phyloP scores from a whole-genome alignment of 1,284 basidiomycete species.

The Leccinum pachyderme region DNA sequence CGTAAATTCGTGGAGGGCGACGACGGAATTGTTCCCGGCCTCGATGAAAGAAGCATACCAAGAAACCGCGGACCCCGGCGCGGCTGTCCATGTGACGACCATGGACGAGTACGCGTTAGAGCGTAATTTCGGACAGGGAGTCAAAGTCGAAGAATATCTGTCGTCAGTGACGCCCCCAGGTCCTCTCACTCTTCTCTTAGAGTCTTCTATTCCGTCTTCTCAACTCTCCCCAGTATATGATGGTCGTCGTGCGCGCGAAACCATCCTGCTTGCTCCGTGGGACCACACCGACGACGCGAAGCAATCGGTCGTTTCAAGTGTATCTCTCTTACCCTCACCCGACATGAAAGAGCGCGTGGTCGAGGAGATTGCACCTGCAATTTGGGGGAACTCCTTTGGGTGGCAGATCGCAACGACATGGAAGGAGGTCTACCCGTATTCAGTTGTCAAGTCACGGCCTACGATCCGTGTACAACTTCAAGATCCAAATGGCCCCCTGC shows the following conservation, averaged over 20 bases:
- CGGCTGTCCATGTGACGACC: neutral
- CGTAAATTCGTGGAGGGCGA: slow-evolving; percentile 65
- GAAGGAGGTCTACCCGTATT: slow-evolving; percentile 25
- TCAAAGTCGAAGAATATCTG: slow-evolving; percentile 57
- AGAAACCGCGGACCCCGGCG: slow-evolving; percentile 11
- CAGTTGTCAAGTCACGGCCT: slow-evolving; percentile 3
- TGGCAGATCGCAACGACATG: slow-evolving; percentile 22
- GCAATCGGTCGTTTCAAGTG: slow-evolving; percentile 7
- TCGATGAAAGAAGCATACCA: slow-evolving; percentile 42
- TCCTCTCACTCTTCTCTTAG: slow-evolving; percentile 45
- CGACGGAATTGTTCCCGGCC: slow-evolving; percentile 48
- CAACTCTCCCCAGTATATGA: slow-evolving; percentile 49
- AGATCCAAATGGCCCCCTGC: slow-evolving; percentile 4
- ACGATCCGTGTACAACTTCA: slow-evolving; percentile 5
- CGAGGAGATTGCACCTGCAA: slow-evolving; percentile 37
- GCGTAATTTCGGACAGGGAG: neutral
- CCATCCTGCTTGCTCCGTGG: slow-evolving; percentile 52
- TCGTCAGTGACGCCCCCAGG: slow-evolving; percentile 69
- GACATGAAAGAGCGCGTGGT: slow-evolving; percentile 36
- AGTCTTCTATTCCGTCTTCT: slow-evolving; percentile 38
- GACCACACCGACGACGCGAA: slow-evolving; percentile 26
- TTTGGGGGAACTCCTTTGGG: slow-evolving; percentile 42
- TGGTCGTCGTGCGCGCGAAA: slow-evolving; percentile 51
- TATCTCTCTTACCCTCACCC: slow-evolving; percentile 32
- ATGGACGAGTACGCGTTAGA: slow-evolving; percentile 27